Conservation (phyloP, 257 asterid species). For the Cinchona pubescens region DNA sequence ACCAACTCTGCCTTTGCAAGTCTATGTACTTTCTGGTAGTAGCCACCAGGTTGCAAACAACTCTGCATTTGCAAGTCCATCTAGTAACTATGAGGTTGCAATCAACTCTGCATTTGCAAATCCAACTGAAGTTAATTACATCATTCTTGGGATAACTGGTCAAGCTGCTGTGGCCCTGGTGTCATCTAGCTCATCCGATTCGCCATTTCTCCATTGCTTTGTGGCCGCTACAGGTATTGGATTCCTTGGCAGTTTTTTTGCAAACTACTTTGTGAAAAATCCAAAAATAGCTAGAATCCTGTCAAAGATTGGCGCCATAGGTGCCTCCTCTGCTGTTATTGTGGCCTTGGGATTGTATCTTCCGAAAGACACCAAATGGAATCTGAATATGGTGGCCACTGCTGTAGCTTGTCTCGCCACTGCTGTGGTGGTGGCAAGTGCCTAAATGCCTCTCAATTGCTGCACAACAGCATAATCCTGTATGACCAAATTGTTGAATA, state of each 20-base stretch:
- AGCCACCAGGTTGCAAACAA: no score
- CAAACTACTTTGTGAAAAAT: neutral
- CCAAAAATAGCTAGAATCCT: neutral
- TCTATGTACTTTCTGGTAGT: no score
- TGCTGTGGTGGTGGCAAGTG: neutral
- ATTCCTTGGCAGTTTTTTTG: neutral
- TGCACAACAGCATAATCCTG: no score
- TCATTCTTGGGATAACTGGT: neutral
- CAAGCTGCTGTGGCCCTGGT: neutral
- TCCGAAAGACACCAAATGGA: neutral
- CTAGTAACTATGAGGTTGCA: no score
- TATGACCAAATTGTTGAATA: no score
- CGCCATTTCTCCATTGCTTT: neutral
- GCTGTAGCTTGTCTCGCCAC: neutral
- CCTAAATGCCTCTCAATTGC: no score
- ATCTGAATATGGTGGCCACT: neutral
- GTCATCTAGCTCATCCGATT: neutral
- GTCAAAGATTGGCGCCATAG: neutral
- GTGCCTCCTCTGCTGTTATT: neutral
- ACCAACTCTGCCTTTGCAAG: no score
- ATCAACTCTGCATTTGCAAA: no score
- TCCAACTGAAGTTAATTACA: neutral
- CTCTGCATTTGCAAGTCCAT: no score
- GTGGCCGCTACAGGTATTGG: neutral
- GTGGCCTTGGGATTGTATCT: neutral